phyloP scores from a whole-genome alignment of 805 yeast species.

The Pichia pseudocactophila region DNA sequence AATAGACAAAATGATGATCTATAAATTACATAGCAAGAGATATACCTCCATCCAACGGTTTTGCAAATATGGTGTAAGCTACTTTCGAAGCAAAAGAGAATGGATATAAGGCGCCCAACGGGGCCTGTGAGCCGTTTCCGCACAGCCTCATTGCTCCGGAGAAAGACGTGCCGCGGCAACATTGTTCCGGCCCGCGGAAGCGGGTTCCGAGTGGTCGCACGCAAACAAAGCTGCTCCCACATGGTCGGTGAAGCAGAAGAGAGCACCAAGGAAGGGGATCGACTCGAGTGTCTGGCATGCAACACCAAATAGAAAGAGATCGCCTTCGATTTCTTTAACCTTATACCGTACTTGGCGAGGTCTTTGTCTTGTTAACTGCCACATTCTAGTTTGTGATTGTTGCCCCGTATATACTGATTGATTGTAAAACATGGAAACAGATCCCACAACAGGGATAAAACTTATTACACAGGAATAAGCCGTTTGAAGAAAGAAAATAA shows the following conservation, averaged over 20 bases:
- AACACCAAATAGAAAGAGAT: slow-evolving; percentile 43
- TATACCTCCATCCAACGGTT: too few relatives aligned
- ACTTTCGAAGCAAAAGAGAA: too few relatives aligned
- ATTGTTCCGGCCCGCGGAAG: background rate
- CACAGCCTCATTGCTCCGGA: too few relatives aligned
- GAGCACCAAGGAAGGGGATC: slow-evolving; percentile 33
- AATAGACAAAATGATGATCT: too few relatives aligned
- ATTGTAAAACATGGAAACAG: slow-evolving; percentile 14
- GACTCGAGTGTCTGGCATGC: slow-evolving; percentile 43
- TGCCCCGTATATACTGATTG: slow-evolving; percentile 15
- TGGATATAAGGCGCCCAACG: too few relatives aligned
- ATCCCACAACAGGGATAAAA: slow-evolving; percentile 21
- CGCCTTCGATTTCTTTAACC: slow-evolving; percentile 27
- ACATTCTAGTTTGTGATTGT: slow-evolving; percentile 16
- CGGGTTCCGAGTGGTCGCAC: slow-evolving; percentile 18
- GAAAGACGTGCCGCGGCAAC: background rate
- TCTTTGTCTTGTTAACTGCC: slow-evolving; percentile 20
- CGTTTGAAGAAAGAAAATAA: background rate
- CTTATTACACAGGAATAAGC: slow-evolving; percentile 14
- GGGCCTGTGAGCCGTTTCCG: too few relatives aligned
- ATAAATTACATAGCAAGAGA: too few relatives aligned
- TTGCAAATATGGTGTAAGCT: too few relatives aligned
- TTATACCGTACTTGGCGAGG: slow-evolving; percentile 21
- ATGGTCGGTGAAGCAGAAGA: slow-evolving; percentile 52
- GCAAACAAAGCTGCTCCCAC: slow-evolving; percentile 61